Evolutionary conservation across 2,329 filamentous ascomycete genomes (phyloP).

Genomic region (Geosmithia morbida): DNA sequence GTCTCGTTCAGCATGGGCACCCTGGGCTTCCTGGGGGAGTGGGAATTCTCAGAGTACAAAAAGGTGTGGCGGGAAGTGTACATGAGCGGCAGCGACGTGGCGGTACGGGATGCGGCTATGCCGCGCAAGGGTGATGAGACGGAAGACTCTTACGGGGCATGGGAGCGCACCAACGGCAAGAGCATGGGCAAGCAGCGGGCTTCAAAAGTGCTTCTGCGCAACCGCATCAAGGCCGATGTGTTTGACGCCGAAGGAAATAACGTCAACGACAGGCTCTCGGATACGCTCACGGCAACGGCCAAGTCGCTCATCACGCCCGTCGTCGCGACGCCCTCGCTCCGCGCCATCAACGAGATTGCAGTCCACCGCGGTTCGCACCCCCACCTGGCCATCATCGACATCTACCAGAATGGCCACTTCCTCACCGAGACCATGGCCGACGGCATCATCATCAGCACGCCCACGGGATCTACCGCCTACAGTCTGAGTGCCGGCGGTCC

Average conservation of each 20-base stretch:
- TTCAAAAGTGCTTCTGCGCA: slow-evolving; percentile 73
- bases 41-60: slow-evolving; percentile 90
- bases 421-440: slow-evolving; percentile 91
- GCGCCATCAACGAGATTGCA: slow-evolving; percentile 88
- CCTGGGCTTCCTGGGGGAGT: slow-evolving; percentile 86
- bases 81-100: slow-evolving; percentile 52
- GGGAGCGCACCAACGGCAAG: slow-evolving; percentile 65
- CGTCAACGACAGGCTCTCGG: slow-evolving; percentile 35
- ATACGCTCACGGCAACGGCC: slow-evolving; percentile 28
- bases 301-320: slow-evolving; percentile 17
- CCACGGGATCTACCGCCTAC: slow-evolving; percentile 91
- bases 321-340: slow-evolving; percentile 30
- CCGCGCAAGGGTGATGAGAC: slow-evolving; percentile 13
- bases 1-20: slow-evolving; percentile 96
- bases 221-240: slow-evolving; percentile 74
- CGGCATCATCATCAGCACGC: slow-evolving; percentile 86
- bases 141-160: slow-evolving; percentile 25
- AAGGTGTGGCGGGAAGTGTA: slow-evolving; percentile 85
- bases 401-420: slow-evolving; percentile 78
- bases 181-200: slow-evolving; percentile 61
- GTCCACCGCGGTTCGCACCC: slow-evolving; percentile 84
- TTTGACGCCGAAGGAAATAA: slow-evolving; percentile 54
- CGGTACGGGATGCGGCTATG: slow-evolving; percentile 26
- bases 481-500: slow-evolving; percentile 83
- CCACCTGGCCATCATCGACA: slow-evolving; percentile 82